Conservation (phyloP, 2,329 filamentous ascomycete species). For the Fusarium sp. region DNA sequence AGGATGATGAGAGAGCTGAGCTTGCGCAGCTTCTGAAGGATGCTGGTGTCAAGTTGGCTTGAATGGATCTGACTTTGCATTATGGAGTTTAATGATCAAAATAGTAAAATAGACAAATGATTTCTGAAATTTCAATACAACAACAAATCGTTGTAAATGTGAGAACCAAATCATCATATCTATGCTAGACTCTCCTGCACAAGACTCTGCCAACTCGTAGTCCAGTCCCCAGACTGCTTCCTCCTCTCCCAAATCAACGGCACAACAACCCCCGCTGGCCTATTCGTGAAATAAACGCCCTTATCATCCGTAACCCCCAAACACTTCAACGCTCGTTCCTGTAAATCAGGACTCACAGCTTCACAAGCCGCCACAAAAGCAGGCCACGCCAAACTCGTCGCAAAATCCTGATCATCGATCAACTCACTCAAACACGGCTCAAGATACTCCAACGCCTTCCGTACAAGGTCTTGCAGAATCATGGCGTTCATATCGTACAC, state of each 20-base stretch:
- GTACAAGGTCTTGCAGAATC: conserved; percentile 51
- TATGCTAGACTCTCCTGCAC: conserved; percentile 17
- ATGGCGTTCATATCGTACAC: conserved; percentile 50
- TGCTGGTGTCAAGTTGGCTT: conserved; percentile 48
- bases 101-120: conserved; percentile 4
- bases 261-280: conserved; percentile 42
- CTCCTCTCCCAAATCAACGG: conserved; percentile 44
- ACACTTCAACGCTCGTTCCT: conserved; percentile 40
- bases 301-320: conserved; percentile 41
- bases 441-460: conserved; percentile 49
- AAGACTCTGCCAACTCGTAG: conserved; percentile 43
- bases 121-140: too few relatives aligned
- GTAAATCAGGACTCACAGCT: conserved; percentile 49
- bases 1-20: conserved; percentile 45
- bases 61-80: background rate
- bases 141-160: background rate
- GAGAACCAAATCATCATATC: background rate
- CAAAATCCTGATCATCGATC: conserved; percentile 49
- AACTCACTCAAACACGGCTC: conserved; percentile 46
- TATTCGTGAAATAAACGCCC: conserved; percentile 42
- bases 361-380: conserved; percentile 56
- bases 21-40: conserved; percentile 49
- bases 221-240: conserved; percentile 43
- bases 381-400: conserved; percentile 53
- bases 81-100: background rate